Evolutionary conservation across 345 rosid genomes (phyloP), one percentile per base, ranked within the genome.

Genomic region (Euphorbia lathyris): DNA sequence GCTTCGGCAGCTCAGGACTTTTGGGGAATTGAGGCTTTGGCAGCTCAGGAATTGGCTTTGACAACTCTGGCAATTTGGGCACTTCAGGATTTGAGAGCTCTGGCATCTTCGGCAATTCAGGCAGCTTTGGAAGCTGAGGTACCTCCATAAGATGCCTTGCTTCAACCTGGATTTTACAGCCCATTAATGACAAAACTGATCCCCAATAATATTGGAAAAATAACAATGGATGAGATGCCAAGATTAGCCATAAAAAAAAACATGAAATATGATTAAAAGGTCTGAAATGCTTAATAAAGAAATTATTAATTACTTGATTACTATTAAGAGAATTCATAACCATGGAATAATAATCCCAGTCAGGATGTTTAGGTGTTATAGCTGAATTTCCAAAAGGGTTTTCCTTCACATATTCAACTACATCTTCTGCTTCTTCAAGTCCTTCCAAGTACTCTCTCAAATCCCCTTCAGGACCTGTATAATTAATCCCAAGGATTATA

Each of bases 381-480:
- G 69, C 72, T 0, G 79, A 65, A 74, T 78, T 69, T 9, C 86
- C 84, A 73, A 74, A 74, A 5, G 83, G 72, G 61, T 87, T 73
- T 1, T 61, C 65, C 55, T 80, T 73, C 19, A 81, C 69, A 22
- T 78, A 75, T 1, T 74, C 71, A 2, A 75, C 77, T 2, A 83
- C 86, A 73, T 81, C 80, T 1, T 63, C 65, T 29, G 88, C 68
- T 1, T 65, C 67, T 0, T 74, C 70, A 7, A 83, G 69, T 9
- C 73, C 82, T 29, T 77, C 77, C 79, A 87, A 72, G 76, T 76
- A 83, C 14, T 73, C 26, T 16, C 83, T 40, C 11, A 80, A 73
- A 67, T 75, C 74, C 9, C 87, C 84, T 32, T 74, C 19, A 3
- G 83, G 86, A 65, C 83, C 86, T 81, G 38, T 34, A 7, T 2